Percentiles rank a stretch among this genome's conserved stretches.
These are phyloP conservation scores for Leccinellum luteum DNA, from an alignment of 768 basidiomycete genomes.

Conservation along the genomic window DNA sequence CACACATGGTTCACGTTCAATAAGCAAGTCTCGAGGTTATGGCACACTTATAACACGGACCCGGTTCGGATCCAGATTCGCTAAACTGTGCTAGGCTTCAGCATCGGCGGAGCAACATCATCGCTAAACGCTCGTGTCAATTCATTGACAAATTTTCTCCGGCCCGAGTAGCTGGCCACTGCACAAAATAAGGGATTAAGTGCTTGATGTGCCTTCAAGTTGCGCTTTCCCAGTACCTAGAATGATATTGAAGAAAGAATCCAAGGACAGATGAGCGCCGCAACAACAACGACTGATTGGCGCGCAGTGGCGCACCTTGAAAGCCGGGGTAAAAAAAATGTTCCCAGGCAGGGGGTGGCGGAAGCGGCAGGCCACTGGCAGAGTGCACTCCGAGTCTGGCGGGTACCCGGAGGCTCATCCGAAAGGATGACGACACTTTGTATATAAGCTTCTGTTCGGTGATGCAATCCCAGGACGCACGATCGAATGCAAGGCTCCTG, in stretches of 20 bases:
- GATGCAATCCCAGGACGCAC: too few relatives aligned
- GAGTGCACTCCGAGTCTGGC: too few relatives aligned
- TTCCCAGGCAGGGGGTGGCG: neutral
- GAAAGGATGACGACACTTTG: neutral
- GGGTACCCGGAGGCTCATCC: too few relatives aligned
- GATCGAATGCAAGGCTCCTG: neutral
- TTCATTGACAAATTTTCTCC: neutral
- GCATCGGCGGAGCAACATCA: neutral
- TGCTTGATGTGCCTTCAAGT: too few relatives aligned
- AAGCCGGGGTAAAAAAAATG: neutral
- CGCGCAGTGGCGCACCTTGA: neutral
- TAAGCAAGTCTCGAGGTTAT: neutral
- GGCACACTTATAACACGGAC: neutral
- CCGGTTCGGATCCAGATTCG: neutral
- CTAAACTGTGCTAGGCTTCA: neutral
- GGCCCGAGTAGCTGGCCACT: neutral
- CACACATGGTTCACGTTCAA: conserved; percentile 63
- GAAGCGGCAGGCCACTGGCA: too few relatives aligned
- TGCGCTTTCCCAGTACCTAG: neutral
- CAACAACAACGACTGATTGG: neutral
- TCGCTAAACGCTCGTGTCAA: neutral
- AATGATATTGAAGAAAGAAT: neutral
- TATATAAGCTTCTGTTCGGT: neutral
- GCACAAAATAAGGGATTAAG: too few relatives aligned
- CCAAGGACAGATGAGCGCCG: neutral